Evolutionary conservation across 2,329 filamentous ascomycete genomes (phyloP), one percentile per base, ranked within the genome.

Genomic region (Fusarium floridanum): DNA sequence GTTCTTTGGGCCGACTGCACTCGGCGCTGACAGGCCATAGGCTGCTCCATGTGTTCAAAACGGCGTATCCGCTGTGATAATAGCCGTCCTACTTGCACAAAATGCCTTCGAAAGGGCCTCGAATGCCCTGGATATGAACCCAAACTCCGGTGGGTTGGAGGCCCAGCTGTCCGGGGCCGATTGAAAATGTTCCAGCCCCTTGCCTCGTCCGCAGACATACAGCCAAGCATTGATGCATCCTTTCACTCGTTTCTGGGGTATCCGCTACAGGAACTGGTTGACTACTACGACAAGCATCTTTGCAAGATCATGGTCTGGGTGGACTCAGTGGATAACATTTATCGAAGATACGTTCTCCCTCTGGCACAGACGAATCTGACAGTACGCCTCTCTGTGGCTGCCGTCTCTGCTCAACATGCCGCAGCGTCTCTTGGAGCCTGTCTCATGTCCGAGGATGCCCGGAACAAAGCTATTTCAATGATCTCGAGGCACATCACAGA

Each of bases 301-400:
- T 64, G 64, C n/a, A 57, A 53, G 22, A 50, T 67, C 11, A 70
- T 70, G 67, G 67, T 70, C 4, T 70, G 67, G 67, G 24, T 67
- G 2, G 67, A 70, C 36, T 43, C 64, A 1, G 64, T 63, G 11
- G 59, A 70, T 6, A 70, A 70, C 20, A 43, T 39, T 20, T 70
- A 67, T 36, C 50, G 67, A 24, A 50, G 64, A 6, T 50, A 36
- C 5, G 50, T 70, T 11, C 29, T 70, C 2, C 63, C 63, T 11
- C 34, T 70, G 41, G 67, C 67, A 1, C 60, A 41, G 36, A 70
- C 27, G 8, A 45, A 67, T 27, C 67, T 55, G 2, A 64, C 48
- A 4, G 48, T 70, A 1, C 59, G 67, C 29, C 59, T 70, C 11
- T 59, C 67, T 4, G 59, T 70, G n/a, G 41, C 59, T 9, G 67